Conservation (phyloP, 768 basidiomycete genomes). For the Leucocoprinus sp. region DNA sequence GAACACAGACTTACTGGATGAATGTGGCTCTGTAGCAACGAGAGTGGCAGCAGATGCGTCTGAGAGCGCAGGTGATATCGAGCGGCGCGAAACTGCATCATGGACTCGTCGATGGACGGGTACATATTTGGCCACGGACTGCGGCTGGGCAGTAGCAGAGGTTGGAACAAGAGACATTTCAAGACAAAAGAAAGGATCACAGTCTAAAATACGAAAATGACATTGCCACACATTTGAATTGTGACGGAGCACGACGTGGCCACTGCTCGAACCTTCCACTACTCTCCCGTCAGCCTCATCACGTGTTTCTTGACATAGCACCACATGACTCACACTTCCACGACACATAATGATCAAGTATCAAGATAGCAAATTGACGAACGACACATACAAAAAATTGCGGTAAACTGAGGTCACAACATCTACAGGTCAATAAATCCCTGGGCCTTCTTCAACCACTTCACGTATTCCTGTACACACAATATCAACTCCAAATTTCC, state of each 20-base stretch:
- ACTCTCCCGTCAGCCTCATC: not conserved
- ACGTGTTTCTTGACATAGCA: not conserved
- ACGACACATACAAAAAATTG: not conserved
- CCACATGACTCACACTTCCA: not conserved
- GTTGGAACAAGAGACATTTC: constrained; percentile 3
- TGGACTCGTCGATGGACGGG: constrained; percentile 6
- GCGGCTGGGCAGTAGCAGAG: not conserved
- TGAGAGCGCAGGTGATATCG: constrained; percentile 3
- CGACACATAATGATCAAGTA: not conserved
- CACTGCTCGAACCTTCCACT: constrained; percentile 1
- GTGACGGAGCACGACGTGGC: constrained; percentile 10
- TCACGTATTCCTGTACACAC: constrained; percentile 72
- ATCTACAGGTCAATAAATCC: constrained; percentile 61
- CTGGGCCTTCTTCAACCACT: constrained; percentile 81
- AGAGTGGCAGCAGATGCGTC: constrained; percentile 3
- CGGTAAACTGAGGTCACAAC: not conserved
- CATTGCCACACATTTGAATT: not conserved
- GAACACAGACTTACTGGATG: not conserved
- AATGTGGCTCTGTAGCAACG: not conserved
- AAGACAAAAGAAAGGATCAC: not conserved
- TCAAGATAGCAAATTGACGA: not conserved
- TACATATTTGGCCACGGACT: constrained; percentile 6
- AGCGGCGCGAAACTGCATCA: not conserved
- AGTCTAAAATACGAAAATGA: not conserved
- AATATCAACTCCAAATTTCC: constrained; percentile 9